Conservation (phyloP, 441 rosid species). For the Omphalea diandra region DNA sequence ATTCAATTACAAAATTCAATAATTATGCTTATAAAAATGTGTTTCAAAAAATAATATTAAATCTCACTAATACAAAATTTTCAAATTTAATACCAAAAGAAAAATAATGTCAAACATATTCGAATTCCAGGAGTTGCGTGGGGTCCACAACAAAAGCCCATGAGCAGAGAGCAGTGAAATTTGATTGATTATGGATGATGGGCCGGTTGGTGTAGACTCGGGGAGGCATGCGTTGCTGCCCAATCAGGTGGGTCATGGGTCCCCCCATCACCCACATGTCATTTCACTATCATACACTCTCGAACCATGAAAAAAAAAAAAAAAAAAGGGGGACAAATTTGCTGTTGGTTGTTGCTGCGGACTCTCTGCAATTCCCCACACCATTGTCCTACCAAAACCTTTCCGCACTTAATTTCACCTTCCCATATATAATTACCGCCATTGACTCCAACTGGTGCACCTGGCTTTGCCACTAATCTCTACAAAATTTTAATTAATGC, state of each 20-base stretch:
- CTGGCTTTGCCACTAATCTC: too few relatives aligned
- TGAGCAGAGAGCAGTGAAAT: background rate
- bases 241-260: background rate
- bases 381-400: background rate
- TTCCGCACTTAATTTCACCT: too few relatives aligned
- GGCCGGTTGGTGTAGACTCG: background rate
- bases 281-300: background rate
- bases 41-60: too few relatives aligned
- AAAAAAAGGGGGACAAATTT: background rate
- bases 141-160: background rate
- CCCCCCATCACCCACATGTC: background rate
- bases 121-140: background rate
- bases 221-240: conserved; percentile 8
- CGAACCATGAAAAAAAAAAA: background rate
- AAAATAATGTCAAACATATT: too few relatives aligned
- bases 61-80: too few relatives aligned
- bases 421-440: too few relatives aligned
- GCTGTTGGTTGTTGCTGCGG: too few relatives aligned
- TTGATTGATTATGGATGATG: background rate
- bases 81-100: too few relatives aligned
- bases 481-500: too few relatives aligned
- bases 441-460: too few relatives aligned
- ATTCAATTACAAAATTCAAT: too few relatives aligned
- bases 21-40: too few relatives aligned
- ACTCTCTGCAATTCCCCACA: background rate